Percentiles rank a stretch among this genome's conserved stretches.
Conservation (phyloP, 345 rosid genomes). For the Rhizophora mangle region DNA sequence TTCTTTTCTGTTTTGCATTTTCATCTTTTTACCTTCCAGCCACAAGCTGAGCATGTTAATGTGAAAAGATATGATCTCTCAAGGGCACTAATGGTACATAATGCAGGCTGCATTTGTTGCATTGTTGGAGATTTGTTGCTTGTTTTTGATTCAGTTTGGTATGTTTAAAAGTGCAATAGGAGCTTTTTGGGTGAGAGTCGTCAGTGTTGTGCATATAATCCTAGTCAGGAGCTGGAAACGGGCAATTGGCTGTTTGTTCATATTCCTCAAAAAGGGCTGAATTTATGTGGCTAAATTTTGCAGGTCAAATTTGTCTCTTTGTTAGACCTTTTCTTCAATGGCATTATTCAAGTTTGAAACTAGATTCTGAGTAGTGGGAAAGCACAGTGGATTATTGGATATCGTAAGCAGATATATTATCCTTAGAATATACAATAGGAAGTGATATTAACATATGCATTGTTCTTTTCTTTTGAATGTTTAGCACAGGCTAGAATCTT, state of each 20-base stretch:
- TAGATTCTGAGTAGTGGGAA: neutral
- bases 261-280: neutral
- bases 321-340: neutral
- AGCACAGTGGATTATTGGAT: no score
- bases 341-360: neutral
- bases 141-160: no score
- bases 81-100: slow-evolving; percentile 66
- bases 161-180: no score
- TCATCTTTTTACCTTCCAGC: slow-evolving; percentile 36
- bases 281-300: neutral
- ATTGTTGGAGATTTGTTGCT: neutral
- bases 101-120: slow-evolving; percentile 13
- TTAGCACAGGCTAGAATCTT: no score
- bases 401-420: no score
- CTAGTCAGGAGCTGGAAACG: neutral
- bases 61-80: slow-evolving; percentile 75
- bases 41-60: slow-evolving; percentile 49
- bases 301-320: neutral
- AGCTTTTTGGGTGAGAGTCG: neutral
- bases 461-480: no score
- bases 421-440: no score
- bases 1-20: neutral
- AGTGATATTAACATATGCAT: no score
- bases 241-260: no score
- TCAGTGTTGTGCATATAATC: neutral